These are phyloP conservation scores for Sarocladiaceae sp. DNA, from an alignment of 2,329 filamentous ascomycete genomes.

Conservation along the genomic window DNA sequence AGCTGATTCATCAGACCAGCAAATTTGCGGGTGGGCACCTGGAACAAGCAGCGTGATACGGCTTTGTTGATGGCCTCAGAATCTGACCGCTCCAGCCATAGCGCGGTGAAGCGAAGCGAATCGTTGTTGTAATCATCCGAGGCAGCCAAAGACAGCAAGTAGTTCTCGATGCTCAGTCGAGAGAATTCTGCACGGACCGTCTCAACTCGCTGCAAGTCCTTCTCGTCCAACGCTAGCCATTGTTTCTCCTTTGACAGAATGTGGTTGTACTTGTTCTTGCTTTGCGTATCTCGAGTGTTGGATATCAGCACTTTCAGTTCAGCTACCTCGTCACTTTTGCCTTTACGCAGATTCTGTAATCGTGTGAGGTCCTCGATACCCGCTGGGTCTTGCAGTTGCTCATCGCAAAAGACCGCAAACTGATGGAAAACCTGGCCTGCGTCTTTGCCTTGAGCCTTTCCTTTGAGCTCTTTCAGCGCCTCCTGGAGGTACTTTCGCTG, in stretches of 20 bases:
- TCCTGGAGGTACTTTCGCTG: conserved; percentile 81
- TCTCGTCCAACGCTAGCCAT: conserved; percentile 87
- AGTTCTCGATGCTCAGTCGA: conserved; percentile 88
- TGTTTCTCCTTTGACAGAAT: conserved; percentile 70
- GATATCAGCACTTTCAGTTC: conserved; percentile 63
- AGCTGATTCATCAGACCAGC: conserved; percentile 92
- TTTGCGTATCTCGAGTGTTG: conserved; percentile 45
- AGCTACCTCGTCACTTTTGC: conserved; percentile 75
- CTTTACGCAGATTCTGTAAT: conserved; percentile 72
- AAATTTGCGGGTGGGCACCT: conserved; percentile 88
- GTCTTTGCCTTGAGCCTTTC: conserved; percentile 62
- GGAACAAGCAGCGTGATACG: conserved; percentile 63
- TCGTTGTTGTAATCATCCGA: conserved; percentile 89
- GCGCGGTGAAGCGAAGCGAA: conserved; percentile 82
- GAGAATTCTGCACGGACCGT: conserved; percentile 77
- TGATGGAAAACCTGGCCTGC: conserved; percentile 90
- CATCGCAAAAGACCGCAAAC: conserved; percentile 92
- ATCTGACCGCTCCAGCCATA: conserved; percentile 89
- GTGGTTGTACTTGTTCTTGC: conserved; percentile 52
- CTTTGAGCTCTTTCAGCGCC: conserved; percentile 76
- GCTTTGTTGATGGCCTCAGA: conserved; percentile 72
- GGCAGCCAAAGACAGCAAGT: conserved; percentile 76
- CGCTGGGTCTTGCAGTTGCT: conserved; percentile 84
- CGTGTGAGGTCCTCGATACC: conserved; percentile 79
- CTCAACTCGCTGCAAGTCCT: conserved; percentile 76